Conservation (phyloP, 139 green algal genomes). For the Zygnema cylindricum region DNA sequence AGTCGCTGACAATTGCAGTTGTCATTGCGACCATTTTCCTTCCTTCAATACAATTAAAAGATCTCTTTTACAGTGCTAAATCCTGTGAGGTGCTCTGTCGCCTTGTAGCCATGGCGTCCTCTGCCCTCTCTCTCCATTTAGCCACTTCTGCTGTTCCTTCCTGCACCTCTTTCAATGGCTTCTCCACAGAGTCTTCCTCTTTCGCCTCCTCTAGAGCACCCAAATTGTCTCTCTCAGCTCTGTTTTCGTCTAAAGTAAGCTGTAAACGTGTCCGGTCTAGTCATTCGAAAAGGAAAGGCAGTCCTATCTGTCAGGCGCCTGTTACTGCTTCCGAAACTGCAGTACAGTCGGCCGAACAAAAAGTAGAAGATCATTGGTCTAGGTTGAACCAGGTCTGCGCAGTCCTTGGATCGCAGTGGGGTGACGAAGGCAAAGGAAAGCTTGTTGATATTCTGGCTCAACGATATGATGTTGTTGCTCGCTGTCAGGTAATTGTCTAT, state of each 20-base stretch:
- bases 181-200: too few species aligned
- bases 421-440: slow-evolving; percentile 99
- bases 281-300: neutral
- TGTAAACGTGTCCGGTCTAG: neutral
- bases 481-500: slow-evolving; percentile 94
- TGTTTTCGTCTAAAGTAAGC: neutral
- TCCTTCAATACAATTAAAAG: too few species aligned
- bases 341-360: neutral
- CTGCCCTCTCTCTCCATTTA: too few species aligned
- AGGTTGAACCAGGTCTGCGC: slow-evolving; percentile 78
- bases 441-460: slow-evolving; percentile 97
- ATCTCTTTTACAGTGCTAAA: too few species aligned
- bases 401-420: slow-evolving; percentile 97
- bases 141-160: too few species aligned
- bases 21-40: too few species aligned
- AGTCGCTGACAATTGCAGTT: too few species aligned
- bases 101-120: too few species aligned
- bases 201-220: too few species aligned
- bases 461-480: slow-evolving; percentile 93
- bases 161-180: too few species aligned
- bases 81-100: too few species aligned
- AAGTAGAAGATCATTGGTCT: slow-evolving; percentile 29
- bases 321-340: neutral
- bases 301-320: neutral
- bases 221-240: too few species aligned